Evolutionary conservation across 2,329 filamentous ascomycete genomes (phyloP), one percentile per base, ranked within the genome.

Genomic region (Fulvia fulva): DNA sequence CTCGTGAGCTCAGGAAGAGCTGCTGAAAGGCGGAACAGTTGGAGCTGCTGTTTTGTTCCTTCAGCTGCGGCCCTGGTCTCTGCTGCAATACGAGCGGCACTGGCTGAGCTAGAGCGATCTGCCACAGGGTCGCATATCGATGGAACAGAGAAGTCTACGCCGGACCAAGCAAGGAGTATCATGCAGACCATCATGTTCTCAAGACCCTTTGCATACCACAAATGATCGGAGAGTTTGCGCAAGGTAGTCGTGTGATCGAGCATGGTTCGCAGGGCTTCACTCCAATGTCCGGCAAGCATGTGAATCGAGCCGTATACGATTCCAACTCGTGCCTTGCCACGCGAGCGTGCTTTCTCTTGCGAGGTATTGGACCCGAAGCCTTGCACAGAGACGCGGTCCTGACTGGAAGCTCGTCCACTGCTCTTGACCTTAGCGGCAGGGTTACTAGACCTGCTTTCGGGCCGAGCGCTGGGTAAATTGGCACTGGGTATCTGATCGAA

Each of bases 201-300:
- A 21, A 99, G 80, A 1, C 91, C 92, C 75, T 97, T 97, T 19
- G 90, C 94, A 75, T 97, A 91, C 93, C 94, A 99, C n/a, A 97
- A 74, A 74, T 96, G 90, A 74, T 99, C 94, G 67, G 91, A 92
- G 58, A 89, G 83, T 37, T 85, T 86, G 67, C 90, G 88, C 16
- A 91, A 88, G 65, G 87, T 85, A 9, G 83, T 83, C 1, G 89
- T 91, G 55, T 88, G 90, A 60, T 97, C 93, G 9, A 85, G 80
- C 22, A 97, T 82, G 70, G 96, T 90, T 71, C 85, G 88, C 47
- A 97, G 74, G 7, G 93, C 92, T 75, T 97, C 92, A 50, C 81
- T 84, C 91, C 94, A 97, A 62, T 91, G 85, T 25, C 94, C 94
- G 54, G 91, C 89, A 73, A 92, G 89, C 65, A 99, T 83, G 72